phyloP scores from a whole-genome alignment of 2,329 filamentous ascomycete genomes.

The Curvularia sp. region DNA sequence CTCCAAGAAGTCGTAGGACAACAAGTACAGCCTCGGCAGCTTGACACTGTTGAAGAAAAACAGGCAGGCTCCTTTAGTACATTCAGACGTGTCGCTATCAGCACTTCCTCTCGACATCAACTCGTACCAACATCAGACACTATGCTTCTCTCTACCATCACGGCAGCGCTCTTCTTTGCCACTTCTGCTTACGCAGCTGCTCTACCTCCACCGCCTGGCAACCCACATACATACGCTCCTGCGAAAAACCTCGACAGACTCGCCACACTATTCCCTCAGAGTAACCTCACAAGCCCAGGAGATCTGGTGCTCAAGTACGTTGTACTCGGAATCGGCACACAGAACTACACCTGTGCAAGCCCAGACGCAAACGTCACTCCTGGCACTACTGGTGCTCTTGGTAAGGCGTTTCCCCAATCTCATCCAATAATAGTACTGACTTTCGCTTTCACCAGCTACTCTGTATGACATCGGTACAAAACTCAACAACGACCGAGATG shows the following conservation, averaged over 20 bases:
- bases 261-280: slow-evolving; percentile 38
- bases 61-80: neutral
- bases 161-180: slow-evolving; percentile 32
- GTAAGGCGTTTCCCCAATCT: slow-evolving; percentile 27
- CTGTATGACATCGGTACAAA: slow-evolving; percentile 48
- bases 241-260: slow-evolving; percentile 36
- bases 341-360: slow-evolving; percentile 59
- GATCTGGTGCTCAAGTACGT: slow-evolving; percentile 54
- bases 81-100: neutral
- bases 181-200: slow-evolving; percentile 23
- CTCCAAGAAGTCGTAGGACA: slow-evolving; percentile 21
- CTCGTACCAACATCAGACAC: slow-evolving; percentile 11
- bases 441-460: slow-evolving; percentile 30
- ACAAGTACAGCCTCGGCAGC: slow-evolving; percentile 27
- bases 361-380: slow-evolving; percentile 36
- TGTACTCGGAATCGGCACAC: slow-evolving; percentile 59
- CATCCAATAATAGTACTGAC: slow-evolving; percentile 17
- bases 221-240: slow-evolving; percentile 23
- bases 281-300: slow-evolving; percentile 39
- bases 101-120: neutral
- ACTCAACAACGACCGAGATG: slow-evolving; percentile 40
- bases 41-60: slow-evolving; percentile 7
- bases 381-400: slow-evolving; percentile 44
- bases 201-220: slow-evolving; percentile 25
- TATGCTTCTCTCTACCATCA: slow-evolving; percentile 43